Base-by-base conservation (phyloP, 306 rosid genomes). In the Ochetophila trinervis region DNA sequence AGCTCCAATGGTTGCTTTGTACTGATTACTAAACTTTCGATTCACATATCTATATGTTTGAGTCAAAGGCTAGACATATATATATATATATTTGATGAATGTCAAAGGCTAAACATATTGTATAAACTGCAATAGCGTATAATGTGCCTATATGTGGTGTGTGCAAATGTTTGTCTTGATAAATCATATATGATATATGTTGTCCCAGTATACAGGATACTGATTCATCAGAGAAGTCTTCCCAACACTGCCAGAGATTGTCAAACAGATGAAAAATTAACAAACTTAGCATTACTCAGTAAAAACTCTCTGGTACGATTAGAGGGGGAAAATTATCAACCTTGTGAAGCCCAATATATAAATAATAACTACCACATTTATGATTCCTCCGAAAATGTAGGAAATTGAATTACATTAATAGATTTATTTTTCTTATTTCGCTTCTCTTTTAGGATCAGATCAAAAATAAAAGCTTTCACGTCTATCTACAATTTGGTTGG, bases 191-290 rank as follows among this genome's bases (percentile, higher is more conserved):
- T 74, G 70, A 51, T 62, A 68, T 1, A 44, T 71, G 59, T 79
- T 12, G 12, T 36, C 42, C 6, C 45, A 10, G 45, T 67, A 51
- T n/a, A 58, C 27, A 55, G 57, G 63, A 48, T 86, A 91, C 97
- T 91, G 97, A 68, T 91, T 91, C 97, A 91, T 91, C 62, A 91
- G 74, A 57, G 97, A 91, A 10, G 97, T 86, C 82, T 91, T 91
- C 58, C 98, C 98, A 68, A 89, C 98, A 80, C 98, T 91, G 95
- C 81, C 70, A n/a, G 4, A 17, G 24, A 64, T 35, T 30, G 16
- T 18, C 7, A 23, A 24, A 61, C 18, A 47, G 2, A 19, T 4
- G 36, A 51, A 15, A 17, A 4, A 19, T 15, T 12, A n/a, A 53
- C 13, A 0, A 8, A 60, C 5, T 35, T 12, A 19, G 24, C 47